Base-by-base conservation (phyloP, 1,139 yeast genomes). In the Saccharomyces hybrid region DNA sequence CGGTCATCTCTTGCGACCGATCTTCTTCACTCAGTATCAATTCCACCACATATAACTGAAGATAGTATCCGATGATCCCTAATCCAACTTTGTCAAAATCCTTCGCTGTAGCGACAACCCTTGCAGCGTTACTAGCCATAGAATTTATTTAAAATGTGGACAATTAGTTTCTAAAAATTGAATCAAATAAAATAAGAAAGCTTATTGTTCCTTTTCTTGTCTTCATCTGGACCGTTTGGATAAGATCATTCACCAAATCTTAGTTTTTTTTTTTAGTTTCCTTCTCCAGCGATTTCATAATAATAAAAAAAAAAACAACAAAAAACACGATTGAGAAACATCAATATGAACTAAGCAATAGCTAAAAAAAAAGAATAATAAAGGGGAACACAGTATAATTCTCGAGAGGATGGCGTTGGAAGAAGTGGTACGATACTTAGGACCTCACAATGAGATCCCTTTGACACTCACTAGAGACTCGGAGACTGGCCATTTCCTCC, bases 31-130 rank as follows among this genome's bases (percentile, higher is more conserved):
- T 52, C 41, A 69, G 52, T 2, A 68, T 57, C 47, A 57, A 48
- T 57, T 67, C 70, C 4, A 68, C 68, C 1, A 61, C 61, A 52
- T 63, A 66, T 34, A 69, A 53, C 52, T 65, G 57, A 51, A 67
- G 42, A 54, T 69, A 68, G 49, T 69, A 69, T n/a, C 66, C 61
- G 11, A 67, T 57, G 11, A 66, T 59, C 3, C 54, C 59, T 42
- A 65, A 46, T 7, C 66, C 66, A 16, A 60, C 59, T 9, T 49
- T 51, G 48, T 63, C 67, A 49, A 65, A 62, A 52, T 65, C 67
- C 2, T 51, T 50, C n/a, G 65, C 62, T 1, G 66, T 64, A 13
- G 56, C 50, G 5, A 59, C 49, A 23, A 63, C 23, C 42, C 69
- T 50, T 13, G 27, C 41, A 13, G 53, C 38, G 2, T 46, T 44